These are phyloP conservation scores for Onygena corvina DNA, from an alignment of 2,329 filamentous ascomycete genomes.

Conservation along the genomic window DNA sequence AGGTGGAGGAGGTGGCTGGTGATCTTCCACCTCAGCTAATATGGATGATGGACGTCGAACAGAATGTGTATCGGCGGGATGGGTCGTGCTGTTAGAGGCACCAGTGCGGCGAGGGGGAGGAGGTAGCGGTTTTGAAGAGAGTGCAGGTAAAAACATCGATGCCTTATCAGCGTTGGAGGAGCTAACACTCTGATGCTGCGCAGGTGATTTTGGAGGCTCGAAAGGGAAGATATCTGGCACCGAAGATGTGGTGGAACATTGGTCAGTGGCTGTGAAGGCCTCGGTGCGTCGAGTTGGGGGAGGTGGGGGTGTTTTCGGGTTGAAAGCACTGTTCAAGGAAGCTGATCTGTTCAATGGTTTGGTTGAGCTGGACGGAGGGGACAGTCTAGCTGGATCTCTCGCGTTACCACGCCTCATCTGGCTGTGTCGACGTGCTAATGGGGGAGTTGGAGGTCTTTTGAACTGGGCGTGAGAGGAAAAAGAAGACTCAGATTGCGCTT, in stretches of 20 bases:
- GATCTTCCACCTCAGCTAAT: neutral
- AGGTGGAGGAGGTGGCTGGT: neutral
- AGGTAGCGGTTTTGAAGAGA: neutral
- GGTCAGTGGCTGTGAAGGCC: neutral
- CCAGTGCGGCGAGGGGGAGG: slow-evolving; percentile 10
- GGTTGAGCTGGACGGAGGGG: slow-evolving; percentile 34
- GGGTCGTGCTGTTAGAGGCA: neutral
- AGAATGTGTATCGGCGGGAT: neutral
- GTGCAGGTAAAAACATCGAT: neutral
- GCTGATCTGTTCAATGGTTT: slow-evolving; percentile 29
- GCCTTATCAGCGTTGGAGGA: neutral
- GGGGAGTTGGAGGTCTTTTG: slow-evolving; percentile 38
- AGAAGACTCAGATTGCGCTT: slow-evolving; percentile 9
- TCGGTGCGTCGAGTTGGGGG: slow-evolving; percentile 42
- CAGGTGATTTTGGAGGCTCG: neutral
- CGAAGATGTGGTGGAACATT: neutral
- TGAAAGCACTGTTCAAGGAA: slow-evolving; percentile 24
- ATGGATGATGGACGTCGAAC: neutral
- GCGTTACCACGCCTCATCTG: slow-evolving; percentile 32
- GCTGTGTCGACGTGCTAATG: slow-evolving; percentile 38
- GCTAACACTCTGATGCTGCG: slow-evolving; percentile 4
- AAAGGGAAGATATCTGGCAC: neutral
- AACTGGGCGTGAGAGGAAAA: slow-evolving; percentile 18
- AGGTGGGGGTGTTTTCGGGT: slow-evolving; percentile 37
- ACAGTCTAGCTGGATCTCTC: slow-evolving; percentile 22